Percentiles rank a stretch among this genome's conserved stretches.
These are phyloP conservation scores for Eimeria necatrix DNA, from an alignment of 169 alveolate species.

Conservation along the genomic window DNA sequence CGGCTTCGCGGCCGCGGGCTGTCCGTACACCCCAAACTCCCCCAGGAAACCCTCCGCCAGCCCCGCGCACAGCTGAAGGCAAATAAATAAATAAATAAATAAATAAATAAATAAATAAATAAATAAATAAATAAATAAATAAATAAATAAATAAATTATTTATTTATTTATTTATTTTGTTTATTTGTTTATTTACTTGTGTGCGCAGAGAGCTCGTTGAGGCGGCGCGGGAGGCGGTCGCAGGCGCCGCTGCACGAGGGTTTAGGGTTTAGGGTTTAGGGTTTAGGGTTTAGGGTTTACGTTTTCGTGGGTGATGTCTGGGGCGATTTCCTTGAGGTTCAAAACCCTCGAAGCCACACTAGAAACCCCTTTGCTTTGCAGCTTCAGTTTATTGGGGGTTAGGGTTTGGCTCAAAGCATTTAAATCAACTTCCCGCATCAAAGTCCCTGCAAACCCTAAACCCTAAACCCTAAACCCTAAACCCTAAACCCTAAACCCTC, in stretches of 20 bases:
- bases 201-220: too few relatives aligned
- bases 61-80: not conserved
- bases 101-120: not conserved
- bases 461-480: conserved; percentile 12
- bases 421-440: conserved; percentile 86
- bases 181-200: too few relatives aligned
- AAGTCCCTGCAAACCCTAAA: conserved; percentile 84
- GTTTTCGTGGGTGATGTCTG: conserved; percentile 83
- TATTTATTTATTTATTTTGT: too few relatives aligned
- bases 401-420: conserved; percentile 78
- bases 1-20: not conserved
- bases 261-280: not conserved
- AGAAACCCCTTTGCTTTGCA: conserved; percentile 85
- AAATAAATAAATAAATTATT: too few relatives aligned
- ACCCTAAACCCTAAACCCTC: not conserved
- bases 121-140: not conserved
- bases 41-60: not conserved
- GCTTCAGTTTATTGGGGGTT: conserved; percentile 86
- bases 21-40: not conserved
- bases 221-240: too few relatives aligned
- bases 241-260: too few relatives aligned
- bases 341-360: conserved; percentile 85
- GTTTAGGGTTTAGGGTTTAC: conserved; percentile 66
- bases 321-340: conserved; percentile 78
- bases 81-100: not conserved